Evolutionary conservation across 495 filamentous ascomycete species (phyloP).

Genomic region (Aspergillus affinis): DNA sequence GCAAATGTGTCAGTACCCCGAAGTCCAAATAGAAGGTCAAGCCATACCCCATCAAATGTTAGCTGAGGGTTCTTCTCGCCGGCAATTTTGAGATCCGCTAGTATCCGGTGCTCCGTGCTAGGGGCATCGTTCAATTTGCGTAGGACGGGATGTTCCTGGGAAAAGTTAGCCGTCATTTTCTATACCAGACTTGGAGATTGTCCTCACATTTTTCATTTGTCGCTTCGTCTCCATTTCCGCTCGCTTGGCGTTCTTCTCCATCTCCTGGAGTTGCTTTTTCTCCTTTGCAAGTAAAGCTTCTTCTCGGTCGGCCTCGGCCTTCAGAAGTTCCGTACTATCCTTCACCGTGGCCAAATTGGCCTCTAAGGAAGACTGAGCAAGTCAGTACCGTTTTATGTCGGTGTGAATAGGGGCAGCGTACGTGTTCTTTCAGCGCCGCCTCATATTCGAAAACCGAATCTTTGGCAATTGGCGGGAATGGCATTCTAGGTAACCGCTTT

Average conservation of each 20-base stretch:
- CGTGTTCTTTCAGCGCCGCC: constrained; percentile 57
- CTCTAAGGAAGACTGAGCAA: constrained; percentile 48
- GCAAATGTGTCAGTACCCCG: constrained; percentile 13
- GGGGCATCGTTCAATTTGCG: constrained; percentile 32
- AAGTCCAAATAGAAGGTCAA: constrained; percentile 5
- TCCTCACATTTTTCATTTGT: constrained; percentile 46
- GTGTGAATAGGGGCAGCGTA: constrained; percentile 20
- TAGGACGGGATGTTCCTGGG: constrained; percentile 45
- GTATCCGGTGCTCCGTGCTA: constrained; percentile 12
- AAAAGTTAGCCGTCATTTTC: background rate
- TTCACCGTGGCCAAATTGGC: constrained; percentile 49
- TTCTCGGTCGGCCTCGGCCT: constrained; percentile 54
- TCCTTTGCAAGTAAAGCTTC: constrained; percentile 52
- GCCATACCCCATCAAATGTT: constrained; percentile 35
- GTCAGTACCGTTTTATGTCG: constrained; percentile 12
- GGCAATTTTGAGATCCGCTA: constrained; percentile 31
- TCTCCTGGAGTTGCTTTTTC: constrained; percentile 43
- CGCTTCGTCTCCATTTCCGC: constrained; percentile 46
- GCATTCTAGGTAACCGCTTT: constrained; percentile 54
- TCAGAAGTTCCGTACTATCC: constrained; percentile 55
- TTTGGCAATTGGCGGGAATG: constrained; percentile 58
- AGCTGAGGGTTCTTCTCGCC: constrained; percentile 23
- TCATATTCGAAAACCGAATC: constrained; percentile 62
- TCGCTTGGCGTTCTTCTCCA: constrained; percentile 55
- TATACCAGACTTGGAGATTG: constrained; percentile 11